Evolutionary conservation across 225 moss, liverwort and hornwort species (phyloP).

Genomic region (Thuidium tamariscinum): DNA sequence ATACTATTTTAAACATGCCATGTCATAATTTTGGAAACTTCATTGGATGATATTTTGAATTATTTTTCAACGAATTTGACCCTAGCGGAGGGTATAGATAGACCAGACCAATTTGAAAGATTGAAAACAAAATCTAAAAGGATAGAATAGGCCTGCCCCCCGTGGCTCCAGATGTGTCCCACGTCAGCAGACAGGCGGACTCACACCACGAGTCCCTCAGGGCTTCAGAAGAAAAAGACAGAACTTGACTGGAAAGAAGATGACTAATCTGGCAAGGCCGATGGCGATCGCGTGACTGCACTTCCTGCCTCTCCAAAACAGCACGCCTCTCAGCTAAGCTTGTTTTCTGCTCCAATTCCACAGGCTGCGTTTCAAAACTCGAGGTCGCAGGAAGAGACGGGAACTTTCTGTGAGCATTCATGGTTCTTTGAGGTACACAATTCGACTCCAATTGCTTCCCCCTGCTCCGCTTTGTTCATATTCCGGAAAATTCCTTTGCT

Average conservation of each 20-base stretch:
- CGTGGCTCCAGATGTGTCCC: not conserved
- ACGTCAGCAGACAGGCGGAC: not conserved
- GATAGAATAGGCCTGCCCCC: not conserved
- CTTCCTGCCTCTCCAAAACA: not conserved
- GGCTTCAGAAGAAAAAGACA: not conserved
- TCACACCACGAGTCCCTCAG: not conserved
- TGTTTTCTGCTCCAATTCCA: not conserved
- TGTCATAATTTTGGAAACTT: too few relatives aligned
- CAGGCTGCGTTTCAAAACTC: not conserved
- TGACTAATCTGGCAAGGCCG: not conserved
- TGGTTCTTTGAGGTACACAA: not conserved
- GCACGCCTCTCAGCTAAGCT: not conserved
- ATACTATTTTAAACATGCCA: too few relatives aligned
- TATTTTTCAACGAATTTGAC: too few relatives aligned
- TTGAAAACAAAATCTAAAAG: not conserved
- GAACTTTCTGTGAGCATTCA: not conserved
- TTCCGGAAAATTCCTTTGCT: too few relatives aligned
- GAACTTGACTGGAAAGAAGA: not conserved
- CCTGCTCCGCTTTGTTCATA: too few relatives aligned
- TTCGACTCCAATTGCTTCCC: too few relatives aligned
- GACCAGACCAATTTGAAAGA: not conserved
- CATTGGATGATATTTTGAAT: too few relatives aligned
- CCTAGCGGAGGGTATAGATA: too few relatives aligned
- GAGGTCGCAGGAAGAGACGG: not conserved
- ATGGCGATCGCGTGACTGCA: not conserved